These are phyloP conservation scores for Musa itinerans DNA, from an alignment of 176 grass and related monocot species.

Conservation along the genomic window DNA sequence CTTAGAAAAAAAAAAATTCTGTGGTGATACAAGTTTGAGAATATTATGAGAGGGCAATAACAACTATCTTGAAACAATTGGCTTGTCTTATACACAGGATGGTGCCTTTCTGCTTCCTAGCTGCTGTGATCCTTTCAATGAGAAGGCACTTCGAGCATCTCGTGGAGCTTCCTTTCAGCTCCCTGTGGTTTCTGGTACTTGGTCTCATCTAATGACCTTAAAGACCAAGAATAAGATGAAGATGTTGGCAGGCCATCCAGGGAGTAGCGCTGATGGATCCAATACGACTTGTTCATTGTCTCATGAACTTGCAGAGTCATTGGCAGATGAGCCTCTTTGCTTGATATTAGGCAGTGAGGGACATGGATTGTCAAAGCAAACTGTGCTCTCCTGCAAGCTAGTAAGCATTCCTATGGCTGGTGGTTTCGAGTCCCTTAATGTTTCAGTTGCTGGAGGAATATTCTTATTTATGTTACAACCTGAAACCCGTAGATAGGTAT, in stretches of 20 bases:
- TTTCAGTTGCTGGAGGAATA: slow-evolving; percentile 90
- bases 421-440: slow-evolving; percentile 92
- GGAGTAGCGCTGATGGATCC: slow-evolving; percentile 30
- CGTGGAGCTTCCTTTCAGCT: slow-evolving; percentile 80
- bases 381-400: slow-evolving; percentile 49
- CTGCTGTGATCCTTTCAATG: slow-evolving; percentile 96
- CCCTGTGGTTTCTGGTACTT: slow-evolving; percentile 62
- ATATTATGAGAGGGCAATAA: background rate
- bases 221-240: slow-evolving; percentile 42
- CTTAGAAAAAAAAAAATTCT: background rate
- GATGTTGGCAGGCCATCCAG: slow-evolving; percentile 74
- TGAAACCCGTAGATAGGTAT: slow-evolving; percentile 20
- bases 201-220: slow-evolving; percentile 34
- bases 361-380: slow-evolving; percentile 56
- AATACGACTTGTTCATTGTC: slow-evolving; percentile 28
- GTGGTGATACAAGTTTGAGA: background rate
- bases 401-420: slow-evolving; percentile 91
- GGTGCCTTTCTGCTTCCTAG: slow-evolving; percentile 72
- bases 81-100: slow-evolving; percentile 43
- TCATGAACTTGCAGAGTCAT: slow-evolving; percentile 46
- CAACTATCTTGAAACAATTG: background rate
- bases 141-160: slow-evolving; percentile 83
- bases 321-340: slow-evolving; percentile 55
- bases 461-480: slow-evolving; percentile 86
- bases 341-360: slow-evolving; percentile 93